Percentiles rank a stretch among this genome's conserved stretches.
These are phyloP conservation scores for Hibiscus mutabilis DNA, from an alignment of 345 rosid species.

Conservation along the genomic window DNA sequence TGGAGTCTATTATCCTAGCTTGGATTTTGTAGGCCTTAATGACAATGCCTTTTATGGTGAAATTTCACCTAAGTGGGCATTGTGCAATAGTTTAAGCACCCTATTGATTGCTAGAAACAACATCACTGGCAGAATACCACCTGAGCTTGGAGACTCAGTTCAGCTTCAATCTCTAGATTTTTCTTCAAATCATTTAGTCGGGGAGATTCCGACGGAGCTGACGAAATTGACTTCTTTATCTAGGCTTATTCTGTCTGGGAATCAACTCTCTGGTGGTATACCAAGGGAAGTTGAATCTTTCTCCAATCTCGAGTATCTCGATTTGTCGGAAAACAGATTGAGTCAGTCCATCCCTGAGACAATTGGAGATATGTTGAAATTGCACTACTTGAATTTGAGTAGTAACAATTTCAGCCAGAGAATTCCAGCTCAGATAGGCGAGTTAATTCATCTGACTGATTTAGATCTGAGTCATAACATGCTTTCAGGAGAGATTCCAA, in stretches of 20 bases:
- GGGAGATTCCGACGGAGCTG: background rate
- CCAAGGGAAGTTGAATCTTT: background rate
- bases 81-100: background rate
- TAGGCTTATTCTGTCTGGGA: background rate
- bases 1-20: background rate
- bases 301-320: background rate
- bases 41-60: background rate
- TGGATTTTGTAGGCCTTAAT: background rate
- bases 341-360: background rate
- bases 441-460: background rate
- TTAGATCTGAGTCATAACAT: slow-evolving; percentile 6
- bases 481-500: background rate
- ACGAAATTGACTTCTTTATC: background rate
- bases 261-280: background rate
- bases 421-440: background rate
- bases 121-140: background rate
- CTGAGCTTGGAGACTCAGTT: background rate
- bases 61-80: background rate
- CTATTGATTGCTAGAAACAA: background rate
- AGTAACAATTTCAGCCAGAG: background rate
- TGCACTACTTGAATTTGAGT: background rate
- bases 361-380: background rate
- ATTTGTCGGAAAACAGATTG: background rate
- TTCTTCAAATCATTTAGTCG: background rate
- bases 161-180: background rate